phyloP scores from a whole-genome alignment of 176 grass and related monocot genomes.

The Areca catechu region DNA sequence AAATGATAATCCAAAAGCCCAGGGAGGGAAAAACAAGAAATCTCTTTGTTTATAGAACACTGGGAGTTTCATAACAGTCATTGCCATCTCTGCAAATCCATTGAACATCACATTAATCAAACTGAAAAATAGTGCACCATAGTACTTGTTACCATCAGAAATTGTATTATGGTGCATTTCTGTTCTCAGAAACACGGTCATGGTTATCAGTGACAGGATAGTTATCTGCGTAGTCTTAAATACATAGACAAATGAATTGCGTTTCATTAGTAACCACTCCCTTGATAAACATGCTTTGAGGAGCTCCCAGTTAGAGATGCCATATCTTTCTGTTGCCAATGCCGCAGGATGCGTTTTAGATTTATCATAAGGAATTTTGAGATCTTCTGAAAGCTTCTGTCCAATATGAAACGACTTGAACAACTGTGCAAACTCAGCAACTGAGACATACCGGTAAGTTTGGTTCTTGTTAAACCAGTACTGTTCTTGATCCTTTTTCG shows the following conservation, averaged over 20 bases:
- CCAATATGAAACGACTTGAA: constrained; percentile 51
- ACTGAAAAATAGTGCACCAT: constrained; percentile 36
- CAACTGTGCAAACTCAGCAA: constrained; percentile 29
- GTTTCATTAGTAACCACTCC: constrained; percentile 62
- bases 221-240: constrained; percentile 47
- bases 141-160: constrained; percentile 36
- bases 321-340: constrained; percentile 42
- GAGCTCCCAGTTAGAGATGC: constrained; percentile 43
- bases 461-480: constrained; percentile 31
- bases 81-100: constrained; percentile 43
- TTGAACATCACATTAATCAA: constrained; percentile 50
- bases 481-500: constrained; percentile 56
- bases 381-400: constrained; percentile 21
- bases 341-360: constrained; percentile 51
- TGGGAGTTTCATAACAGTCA: constrained; percentile 48
- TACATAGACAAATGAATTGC: constrained; percentile 49
- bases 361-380: constrained; percentile 44
- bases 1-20: constrained; percentile 48
- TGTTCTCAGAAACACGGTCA: constrained; percentile 69
- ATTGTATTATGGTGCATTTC: constrained; percentile 37
- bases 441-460: constrained; percentile 36
- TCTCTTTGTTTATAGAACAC: constrained; percentile 78
- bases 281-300: constrained; percentile 39
- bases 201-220: constrained; percentile 35
- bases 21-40: constrained; percentile 54